These are phyloP conservation scores for Arthrocladium fulminans DNA, from an alignment of 2,329 filamentous ascomycete genomes.

Conservation along the genomic window DNA sequence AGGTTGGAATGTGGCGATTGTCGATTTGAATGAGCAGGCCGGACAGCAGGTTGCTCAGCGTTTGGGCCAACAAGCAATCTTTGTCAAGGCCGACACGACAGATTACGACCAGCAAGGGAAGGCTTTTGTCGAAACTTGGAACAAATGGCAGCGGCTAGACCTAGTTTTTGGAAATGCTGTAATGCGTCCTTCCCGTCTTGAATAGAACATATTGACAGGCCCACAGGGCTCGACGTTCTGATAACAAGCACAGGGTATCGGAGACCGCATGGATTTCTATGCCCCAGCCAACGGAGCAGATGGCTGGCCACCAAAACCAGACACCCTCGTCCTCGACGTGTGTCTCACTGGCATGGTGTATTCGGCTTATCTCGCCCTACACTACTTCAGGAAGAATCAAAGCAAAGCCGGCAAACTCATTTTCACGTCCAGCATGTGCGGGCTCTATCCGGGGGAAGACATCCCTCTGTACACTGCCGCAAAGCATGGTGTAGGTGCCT, in stretches of 20 bases:
- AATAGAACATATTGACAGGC: background rate
- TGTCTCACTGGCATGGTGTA: slow-evolving; percentile 27
- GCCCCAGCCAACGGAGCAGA: background rate
- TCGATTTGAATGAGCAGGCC: background rate
- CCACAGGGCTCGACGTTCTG: too few relatives aligned
- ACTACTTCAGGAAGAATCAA: slow-evolving; percentile 26
- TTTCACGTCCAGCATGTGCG: slow-evolving; percentile 25
- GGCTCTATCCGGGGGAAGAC: slow-evolving; percentile 24
- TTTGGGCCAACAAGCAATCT: background rate
- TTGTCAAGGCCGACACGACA: background rate
- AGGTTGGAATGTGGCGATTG: background rate
- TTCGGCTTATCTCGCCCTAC: slow-evolving; percentile 29
- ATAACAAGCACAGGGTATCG: background rate
- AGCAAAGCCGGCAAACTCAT: slow-evolving; percentile 20
- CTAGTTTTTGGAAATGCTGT: background rate
- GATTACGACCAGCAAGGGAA: background rate
- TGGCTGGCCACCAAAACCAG: slow-evolving; percentile 21
- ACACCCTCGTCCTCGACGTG: slow-evolving; percentile 27
- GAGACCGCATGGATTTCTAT: background rate
- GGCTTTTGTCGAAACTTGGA: background rate
- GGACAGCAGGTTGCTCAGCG: background rate
- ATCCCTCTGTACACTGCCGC: slow-evolving; percentile 33
- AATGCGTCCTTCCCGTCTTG: background rate
- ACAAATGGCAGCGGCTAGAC: background rate
- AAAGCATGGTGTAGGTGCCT: slow-evolving; percentile 31